Evolutionary conservation across 768 basidiomycete genomes (phyloP), one percentile per base, ranked within the genome.

Genomic region (Imleria badia): DNA sequence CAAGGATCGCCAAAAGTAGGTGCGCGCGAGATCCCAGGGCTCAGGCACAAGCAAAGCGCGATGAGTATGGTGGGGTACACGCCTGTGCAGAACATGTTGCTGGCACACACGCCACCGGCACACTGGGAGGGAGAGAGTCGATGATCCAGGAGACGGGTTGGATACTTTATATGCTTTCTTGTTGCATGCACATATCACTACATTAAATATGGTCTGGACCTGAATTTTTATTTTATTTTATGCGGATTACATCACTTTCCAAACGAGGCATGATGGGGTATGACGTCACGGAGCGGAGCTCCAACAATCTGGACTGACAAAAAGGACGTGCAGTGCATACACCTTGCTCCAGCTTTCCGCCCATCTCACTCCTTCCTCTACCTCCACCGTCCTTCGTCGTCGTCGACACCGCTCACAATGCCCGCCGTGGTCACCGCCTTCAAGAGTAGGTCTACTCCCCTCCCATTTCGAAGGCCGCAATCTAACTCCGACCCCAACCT

Each of bases 401-500:
- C 54, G 35, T 52, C 55, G 41, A 58, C 59, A 35, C n/a, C 46
- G 35, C 22, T 12, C 26, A 60, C 58, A 46, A 88, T 88, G 87
- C 85, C 86, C 57, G 79, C 79, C 54, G 87, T 92, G 48, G 87
- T 94, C 64, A 85, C 93, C 72, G 87, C 88, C 20, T 90, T 94
- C 77, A 94, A 93, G 79, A 94, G 91, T 92, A 69, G 38, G 78
- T 73, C 30, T 38, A 12, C 40, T 22, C 33, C 15, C 12, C 39
- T 36, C 48, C 49, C 39, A 29, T 60, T 56, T 47, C 8, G 39
- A 55, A 19, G 26, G 23, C 52, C 52, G 48, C 42, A 40, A 41
- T 53, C 49, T 54, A 55, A 66, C 59, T 58, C 64, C 60, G 55
- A 62, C 60, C 65, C 48, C 59, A 55, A 26, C 51, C 47, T 46